Percentiles rank a stretch among this genome's conserved stretches.
These are phyloP conservation scores for Aspergillus arachidicola DNA, from an alignment of 2,329 filamentous ascomycete genomes.

Conservation along the genomic window DNA sequence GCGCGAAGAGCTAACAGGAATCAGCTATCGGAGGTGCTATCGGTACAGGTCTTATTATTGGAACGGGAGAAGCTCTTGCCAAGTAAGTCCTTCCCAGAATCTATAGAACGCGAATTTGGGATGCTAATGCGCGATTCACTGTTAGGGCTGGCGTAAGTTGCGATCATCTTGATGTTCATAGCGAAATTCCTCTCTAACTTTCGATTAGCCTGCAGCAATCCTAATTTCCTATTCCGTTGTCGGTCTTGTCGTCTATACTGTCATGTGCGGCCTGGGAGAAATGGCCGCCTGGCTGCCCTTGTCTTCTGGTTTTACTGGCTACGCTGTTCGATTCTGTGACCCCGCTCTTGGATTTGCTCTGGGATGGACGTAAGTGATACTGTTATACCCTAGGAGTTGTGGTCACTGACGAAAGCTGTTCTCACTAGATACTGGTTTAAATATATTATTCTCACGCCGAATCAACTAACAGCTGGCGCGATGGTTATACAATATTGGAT, in stretches of 20 bases:
- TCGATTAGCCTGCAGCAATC: slow-evolving; percentile 40
- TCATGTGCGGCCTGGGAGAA: slow-evolving; percentile 80
- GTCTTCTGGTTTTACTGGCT: slow-evolving; percentile 78
- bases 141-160: slow-evolving; percentile 41
- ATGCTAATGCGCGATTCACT: slow-evolving; percentile 17
- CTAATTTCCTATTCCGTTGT: slow-evolving; percentile 49
- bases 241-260: slow-evolving; percentile 69
- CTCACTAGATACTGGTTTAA: slow-evolving; percentile 61
- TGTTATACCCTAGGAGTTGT: slow-evolving; percentile 10
- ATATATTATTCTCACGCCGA: slow-evolving; percentile 84
- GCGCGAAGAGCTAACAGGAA: slow-evolving; percentile 15
- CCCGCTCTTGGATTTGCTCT: slow-evolving; percentile 79
- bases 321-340: slow-evolving; percentile 77
- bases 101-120: neutral
- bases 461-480: slow-evolving; percentile 79
- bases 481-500: slow-evolving; percentile 81
- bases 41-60: slow-evolving; percentile 46
- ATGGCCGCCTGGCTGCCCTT: slow-evolving; percentile 84
- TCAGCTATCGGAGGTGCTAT: slow-evolving; percentile 47
- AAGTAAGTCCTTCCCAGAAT: slow-evolving; percentile 29
- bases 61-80: slow-evolving; percentile 42
- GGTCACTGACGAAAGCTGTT: neutral
- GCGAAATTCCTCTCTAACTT: slow-evolving; percentile 10
- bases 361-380: slow-evolving; percentile 63
- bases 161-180: too few species aligned